These are phyloP conservation scores for Monilinia aucupariae DNA, from an alignment of 2,329 filamentous ascomycete species.

Conservation along the genomic window DNA sequence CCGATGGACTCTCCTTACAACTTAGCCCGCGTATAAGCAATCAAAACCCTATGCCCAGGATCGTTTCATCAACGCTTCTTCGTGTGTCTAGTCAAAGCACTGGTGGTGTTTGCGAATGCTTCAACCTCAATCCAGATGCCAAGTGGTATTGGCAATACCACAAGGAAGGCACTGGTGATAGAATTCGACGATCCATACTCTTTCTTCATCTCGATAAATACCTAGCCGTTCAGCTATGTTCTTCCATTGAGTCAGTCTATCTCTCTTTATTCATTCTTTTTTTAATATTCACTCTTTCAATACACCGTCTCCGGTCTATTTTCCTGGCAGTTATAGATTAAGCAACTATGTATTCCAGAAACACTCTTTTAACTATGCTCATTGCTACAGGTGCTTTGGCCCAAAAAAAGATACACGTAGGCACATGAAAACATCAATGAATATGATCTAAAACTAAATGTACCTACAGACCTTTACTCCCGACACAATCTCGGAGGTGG, in stretches of 20 bases:
- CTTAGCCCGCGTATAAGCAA: too few species aligned
- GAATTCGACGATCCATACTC: not conserved
- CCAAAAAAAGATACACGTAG: conserved; percentile 10
- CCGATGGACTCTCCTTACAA: too few species aligned
- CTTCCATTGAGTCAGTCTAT: not conserved
- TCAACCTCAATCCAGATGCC: not conserved
- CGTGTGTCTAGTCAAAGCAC: not conserved
- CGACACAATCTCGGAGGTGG: not conserved
- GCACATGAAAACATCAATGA: not conserved
- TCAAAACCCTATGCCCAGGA: too few species aligned
- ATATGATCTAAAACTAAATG: not conserved
- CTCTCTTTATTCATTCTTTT: not conserved
- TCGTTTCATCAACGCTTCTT: not conserved
- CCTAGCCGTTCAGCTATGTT: not conserved
- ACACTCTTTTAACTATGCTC: not conserved
- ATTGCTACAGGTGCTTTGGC: conserved; percentile 7
- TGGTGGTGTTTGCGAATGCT: not conserved
- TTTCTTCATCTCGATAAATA: not conserved
- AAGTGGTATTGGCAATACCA: not conserved
- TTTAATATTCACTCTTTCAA: too few species aligned
- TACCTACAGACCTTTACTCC: conserved; percentile 6
- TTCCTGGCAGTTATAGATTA: not conserved
- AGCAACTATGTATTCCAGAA: not conserved
- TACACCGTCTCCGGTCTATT: not conserved
- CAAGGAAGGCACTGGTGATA: too few species aligned